Evolutionary conservation across 768 basidiomycete species (phyloP), one percentile per base, ranked within the genome.

Genomic region (Lactarius vividus): DNA sequence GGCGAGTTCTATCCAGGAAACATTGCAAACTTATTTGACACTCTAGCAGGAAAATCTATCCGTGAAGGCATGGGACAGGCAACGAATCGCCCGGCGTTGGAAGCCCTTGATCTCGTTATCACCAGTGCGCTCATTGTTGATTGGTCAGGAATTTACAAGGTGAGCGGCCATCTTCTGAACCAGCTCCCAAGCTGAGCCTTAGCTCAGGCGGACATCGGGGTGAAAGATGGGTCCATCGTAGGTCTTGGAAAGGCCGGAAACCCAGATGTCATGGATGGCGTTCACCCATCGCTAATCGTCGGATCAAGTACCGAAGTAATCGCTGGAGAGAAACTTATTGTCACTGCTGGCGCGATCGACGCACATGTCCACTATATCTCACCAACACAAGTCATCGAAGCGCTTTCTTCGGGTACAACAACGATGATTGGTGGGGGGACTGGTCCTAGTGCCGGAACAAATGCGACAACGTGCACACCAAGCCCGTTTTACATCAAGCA

Each of bases 231-330:
- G 0, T 71, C 79, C 42, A 98, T 98, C 67, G 81, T 80, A 15
- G 94, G 91, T 0, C 89, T 98, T 59, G 97, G 96, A n/a, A 98
- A 99, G 76, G 92, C 94, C 10, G 97, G 97, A 1, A 99, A 98
- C 75, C 95, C 94, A 3, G 94, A 98, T 73, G 81, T 91, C 61
- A 97, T 97, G 94, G 85, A 86, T 11, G 82, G 82, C 44, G 89
- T 98, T 33, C 81, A 89, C 65, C 83, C 83, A 0, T 75, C 80
- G 6, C 86, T 98, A 72, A 73, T 92, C 68, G 84, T 98, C 59
- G 96, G 96, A 44, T 93, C 92, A 15, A 89, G 89, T 7, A 98
- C 96, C 1, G 97, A 98, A 75, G 94, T 92, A 64, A 90, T 99
- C 68, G 96, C 97, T 0, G 96, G 96, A 54, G 97, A 98, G 75